Evolutionary conservation across 1,284 basidiomycete species (phyloP).

Genomic region (Ustilago vetiveriae): DNA sequence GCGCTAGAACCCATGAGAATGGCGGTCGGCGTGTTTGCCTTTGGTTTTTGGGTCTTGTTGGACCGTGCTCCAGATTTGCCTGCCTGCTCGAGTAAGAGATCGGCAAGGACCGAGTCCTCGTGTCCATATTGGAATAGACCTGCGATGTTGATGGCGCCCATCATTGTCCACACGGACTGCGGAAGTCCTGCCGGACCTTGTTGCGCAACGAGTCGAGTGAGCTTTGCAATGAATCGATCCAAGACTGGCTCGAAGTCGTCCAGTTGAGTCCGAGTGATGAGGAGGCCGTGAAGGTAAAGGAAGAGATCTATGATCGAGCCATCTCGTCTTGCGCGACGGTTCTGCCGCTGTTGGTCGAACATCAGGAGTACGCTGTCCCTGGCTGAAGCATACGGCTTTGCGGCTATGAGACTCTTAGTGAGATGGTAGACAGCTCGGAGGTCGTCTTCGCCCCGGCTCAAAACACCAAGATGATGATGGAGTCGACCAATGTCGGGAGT

Average conservation of each 20-base stretch:
- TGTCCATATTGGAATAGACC: conserved; percentile 87
- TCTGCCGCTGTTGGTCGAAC: conserved; percentile 78
- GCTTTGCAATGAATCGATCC: conserved; percentile 83
- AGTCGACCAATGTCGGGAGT: conserved; percentile 89
- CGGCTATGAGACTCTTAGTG: conserved; percentile 77
- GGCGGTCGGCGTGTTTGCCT: conserved; percentile 64
- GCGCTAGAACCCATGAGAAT: conserved; percentile 52
- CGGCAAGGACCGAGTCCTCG: conserved; percentile 75
- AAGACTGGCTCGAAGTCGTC: conserved; percentile 86
- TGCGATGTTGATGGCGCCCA: conserved; percentile 84
- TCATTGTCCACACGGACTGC: conserved; percentile 94
- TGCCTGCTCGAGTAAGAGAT: conserved; percentile 21
- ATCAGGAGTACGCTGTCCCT: conserved; percentile 86
- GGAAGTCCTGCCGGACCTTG: conserved; percentile 22
- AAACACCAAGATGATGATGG: conserved; percentile 91
- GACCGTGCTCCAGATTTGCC: conserved; percentile 14
- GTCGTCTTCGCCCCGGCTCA: conserved; percentile 79
- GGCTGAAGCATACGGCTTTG: conserved; percentile 82
- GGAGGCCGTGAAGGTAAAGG: conserved; percentile 89
- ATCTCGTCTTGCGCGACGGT: conserved; percentile 73
- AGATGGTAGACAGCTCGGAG: conserved; percentile 90
- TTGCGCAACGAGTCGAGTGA: conserved; percentile 65
- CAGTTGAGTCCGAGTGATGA: conserved; percentile 91
- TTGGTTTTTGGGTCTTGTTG: conserved; percentile 67
- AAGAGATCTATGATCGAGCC: conserved; percentile 83